Base-by-base conservation (phyloP, 2,329 filamentous ascomycete species). In the Pseudogymnoascus sp. region DNA sequence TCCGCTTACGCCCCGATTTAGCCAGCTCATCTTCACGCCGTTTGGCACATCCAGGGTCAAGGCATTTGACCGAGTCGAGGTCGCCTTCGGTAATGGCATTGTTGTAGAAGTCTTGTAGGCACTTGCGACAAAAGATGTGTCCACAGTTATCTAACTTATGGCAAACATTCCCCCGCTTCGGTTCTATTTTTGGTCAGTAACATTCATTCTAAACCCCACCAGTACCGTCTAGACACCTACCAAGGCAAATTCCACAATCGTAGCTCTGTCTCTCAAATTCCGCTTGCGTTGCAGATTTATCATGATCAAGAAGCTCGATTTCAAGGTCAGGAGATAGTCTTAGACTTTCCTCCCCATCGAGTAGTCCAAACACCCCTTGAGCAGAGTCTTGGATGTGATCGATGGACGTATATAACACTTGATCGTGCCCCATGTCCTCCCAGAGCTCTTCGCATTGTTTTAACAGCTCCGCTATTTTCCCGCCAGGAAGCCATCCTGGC, bases 81-180 rank as follows among this genome's bases (percentile, higher is more conserved):
- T 95, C 87, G 1, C 94, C 94, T 70, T 95, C 90, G 0, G 79
- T 84, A 68, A 99, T 97, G 66, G 90, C 91, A 65, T 85, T 87
- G 67, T 88, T 90, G 79, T 96, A 97, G 67, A 93, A 97, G 67
- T 93, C 90, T 64, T 90, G 87, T 2, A 99, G 78, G 70, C 94
- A 99, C n/a, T 84, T 74, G 16, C 87, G 77, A 73, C 94, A 99
- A 70, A 97, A 99, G 37, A 97, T 91, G 71, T 99, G 93, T 0
- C 84, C 85, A 72, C 94, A 99, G 62, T 87, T 85, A 50, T 88
- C 75, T 80, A 97, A 86, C 41, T 84, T 83, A 75, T 97, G 89
- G 72, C 94, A 97, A 9, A 79, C 81, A 0, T 77, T 74, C 1
- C 94, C 94, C 72, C 95, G 97, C 74, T 96, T 96, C 0, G 91